Conservation (phyloP, 2,329 filamentous ascomycete species). For the Epicoccum nigrum region DNA sequence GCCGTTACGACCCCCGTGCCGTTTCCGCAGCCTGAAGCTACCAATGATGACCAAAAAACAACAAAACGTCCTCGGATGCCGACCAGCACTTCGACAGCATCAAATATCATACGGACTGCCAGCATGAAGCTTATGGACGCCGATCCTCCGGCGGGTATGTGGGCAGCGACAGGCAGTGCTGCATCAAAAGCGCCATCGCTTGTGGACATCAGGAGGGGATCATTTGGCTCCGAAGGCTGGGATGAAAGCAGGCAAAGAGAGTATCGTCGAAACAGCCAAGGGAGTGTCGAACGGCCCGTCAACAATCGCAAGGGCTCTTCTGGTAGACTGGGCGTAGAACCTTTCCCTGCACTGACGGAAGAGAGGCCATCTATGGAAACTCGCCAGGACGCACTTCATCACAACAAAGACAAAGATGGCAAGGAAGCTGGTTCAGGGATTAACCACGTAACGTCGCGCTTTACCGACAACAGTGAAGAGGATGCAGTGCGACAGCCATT, state of each 20-base stretch:
- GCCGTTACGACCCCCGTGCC: conserved; percentile 11
- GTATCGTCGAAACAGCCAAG: conserved; percentile 34
- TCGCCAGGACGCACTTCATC: background rate
- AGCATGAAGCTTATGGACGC: conserved; percentile 48
- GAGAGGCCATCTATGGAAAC: conserved; percentile 23
- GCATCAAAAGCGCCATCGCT: conserved; percentile 52
- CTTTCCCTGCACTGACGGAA: conserved; percentile 41
- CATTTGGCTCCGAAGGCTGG: conserved; percentile 45
- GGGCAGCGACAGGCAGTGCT: conserved; percentile 52
- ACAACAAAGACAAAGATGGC: conserved; percentile 13
- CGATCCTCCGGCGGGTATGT: conserved; percentile 50
- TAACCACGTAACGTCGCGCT: conserved; percentile 25
- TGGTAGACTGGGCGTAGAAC: conserved; percentile 26
- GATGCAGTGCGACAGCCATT: conserved; percentile 20
- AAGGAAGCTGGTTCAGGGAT: conserved; percentile 15
- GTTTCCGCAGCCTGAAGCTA: conserved; percentile 7
- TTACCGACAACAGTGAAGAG: conserved; percentile 23
- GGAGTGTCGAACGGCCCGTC: conserved; percentile 21
- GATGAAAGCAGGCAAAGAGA: conserved; percentile 35
- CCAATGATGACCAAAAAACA: conserved; percentile 11
- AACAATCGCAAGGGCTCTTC: conserved; percentile 22
- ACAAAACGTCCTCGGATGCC: conserved; percentile 33
- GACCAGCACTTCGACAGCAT: conserved; percentile 41
- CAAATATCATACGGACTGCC: conserved; percentile 42
- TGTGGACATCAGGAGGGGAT: conserved; percentile 50